Evolutionary conservation across 805 yeast genomes (phyloP).

Genomic region (Barnettozyma sucrosica): DNA sequence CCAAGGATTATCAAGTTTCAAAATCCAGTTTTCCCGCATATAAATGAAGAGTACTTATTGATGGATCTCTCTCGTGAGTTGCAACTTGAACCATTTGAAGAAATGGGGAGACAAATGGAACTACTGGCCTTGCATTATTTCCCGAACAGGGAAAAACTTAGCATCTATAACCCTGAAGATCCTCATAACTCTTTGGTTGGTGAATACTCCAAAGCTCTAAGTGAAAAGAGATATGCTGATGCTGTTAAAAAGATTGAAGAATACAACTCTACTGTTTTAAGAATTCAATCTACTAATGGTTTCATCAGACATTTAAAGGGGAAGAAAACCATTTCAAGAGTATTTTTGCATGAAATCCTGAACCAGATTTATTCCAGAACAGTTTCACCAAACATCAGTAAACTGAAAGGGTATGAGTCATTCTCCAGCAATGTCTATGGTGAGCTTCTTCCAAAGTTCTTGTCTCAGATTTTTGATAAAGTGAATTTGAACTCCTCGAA

Average conservation of each 20-base stretch:
- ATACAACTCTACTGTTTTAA: conserved; percentile 37
- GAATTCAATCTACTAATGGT: conserved; percentile 29
- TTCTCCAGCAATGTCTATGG: conserved; percentile 91
- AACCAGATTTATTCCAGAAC: conserved; percentile 70
- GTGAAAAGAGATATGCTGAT: conserved; percentile 24
- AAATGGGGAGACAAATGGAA: conserved; percentile 49
- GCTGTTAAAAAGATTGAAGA: conserved; percentile 33
- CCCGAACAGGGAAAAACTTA: conserved; percentile 30
- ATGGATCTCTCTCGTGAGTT: conserved; percentile 44
- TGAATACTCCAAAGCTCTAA: conserved; percentile 31
- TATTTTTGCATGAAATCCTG: conserved; percentile 59
- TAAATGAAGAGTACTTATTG: conserved; percentile 44
- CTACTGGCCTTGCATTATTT: conserved; percentile 34
- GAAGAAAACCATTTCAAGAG: conserved; percentile 31
- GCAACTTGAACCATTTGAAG: conserved; percentile 57
- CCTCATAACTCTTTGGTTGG: conserved; percentile 36
- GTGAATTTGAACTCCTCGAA: conserved; percentile 49
- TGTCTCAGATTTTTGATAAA: conserved; percentile 57
- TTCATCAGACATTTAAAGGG: conserved; percentile 28
- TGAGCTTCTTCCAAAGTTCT: conserved; percentile 74
- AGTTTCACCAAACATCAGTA: conserved; percentile 66
- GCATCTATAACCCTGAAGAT: conserved; percentile 30
- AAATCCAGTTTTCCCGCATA: conserved; percentile 36
- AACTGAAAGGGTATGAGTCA: conserved; percentile 68
- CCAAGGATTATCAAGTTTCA: conserved; percentile 23